These are phyloP conservation scores for Kalanchoe fedtschenkoi DNA, from an alignment of 164 flowering plant genomes.

Conservation along the genomic window DNA sequence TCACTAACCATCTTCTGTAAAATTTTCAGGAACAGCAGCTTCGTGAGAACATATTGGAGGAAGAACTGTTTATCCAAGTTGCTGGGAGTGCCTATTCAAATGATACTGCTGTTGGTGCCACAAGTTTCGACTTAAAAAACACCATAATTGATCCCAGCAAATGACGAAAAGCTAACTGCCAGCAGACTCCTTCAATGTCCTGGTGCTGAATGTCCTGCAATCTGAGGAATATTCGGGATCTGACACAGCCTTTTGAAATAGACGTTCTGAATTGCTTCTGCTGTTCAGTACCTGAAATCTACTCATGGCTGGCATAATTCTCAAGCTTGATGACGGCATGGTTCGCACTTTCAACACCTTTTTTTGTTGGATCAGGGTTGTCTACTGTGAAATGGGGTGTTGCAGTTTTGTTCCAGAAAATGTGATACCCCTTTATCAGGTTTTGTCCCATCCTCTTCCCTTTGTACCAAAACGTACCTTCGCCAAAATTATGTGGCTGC, in stretches of 20 bases:
- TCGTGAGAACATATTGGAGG: conserved; percentile 14
- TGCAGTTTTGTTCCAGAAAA: too few species aligned
- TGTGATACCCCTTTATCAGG: too few species aligned
- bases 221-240: background rate
- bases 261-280: background rate
- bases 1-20: background rate
- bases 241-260: background rate
- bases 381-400: too few species aligned
- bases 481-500: too few species aligned
- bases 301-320: too few species aligned
- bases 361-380: too few species aligned
- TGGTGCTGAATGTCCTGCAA: background rate
- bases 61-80: conserved; percentile 49
- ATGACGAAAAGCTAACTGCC: background rate
- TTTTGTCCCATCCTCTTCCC: too few species aligned
- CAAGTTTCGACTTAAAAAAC: background rate
- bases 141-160: background rate
- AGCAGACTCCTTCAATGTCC: background rate
- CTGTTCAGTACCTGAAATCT: too few species aligned
- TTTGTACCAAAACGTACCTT: too few species aligned
- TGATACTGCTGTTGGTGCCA: conserved; percentile 1
- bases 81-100: conserved; percentile 75
- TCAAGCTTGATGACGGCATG: too few species aligned
- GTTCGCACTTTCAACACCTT: too few species aligned
- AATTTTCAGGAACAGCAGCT: conserved; percentile 19